These are phyloP conservation scores for Lactifluus piperatus DNA, from an alignment of 768 basidiomycete species.

Conservation along the genomic window DNA sequence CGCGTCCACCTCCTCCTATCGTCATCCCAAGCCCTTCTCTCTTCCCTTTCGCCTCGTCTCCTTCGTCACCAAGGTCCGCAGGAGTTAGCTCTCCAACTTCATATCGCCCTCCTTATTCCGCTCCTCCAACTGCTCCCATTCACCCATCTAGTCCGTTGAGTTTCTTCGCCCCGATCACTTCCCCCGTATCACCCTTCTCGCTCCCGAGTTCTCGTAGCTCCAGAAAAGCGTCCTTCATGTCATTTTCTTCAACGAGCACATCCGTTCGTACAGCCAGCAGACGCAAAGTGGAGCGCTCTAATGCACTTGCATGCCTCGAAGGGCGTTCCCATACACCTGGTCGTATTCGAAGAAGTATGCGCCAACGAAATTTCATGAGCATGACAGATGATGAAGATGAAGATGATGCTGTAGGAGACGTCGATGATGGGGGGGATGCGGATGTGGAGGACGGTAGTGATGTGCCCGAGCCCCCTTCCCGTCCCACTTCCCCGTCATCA, in stretches of 20 bases:
- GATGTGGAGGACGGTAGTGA: constrained; percentile 27
- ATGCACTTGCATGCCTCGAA: constrained; percentile 56
- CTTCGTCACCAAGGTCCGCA: background rate
- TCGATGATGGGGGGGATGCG: constrained; percentile 13
- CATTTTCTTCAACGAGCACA: constrained; percentile 16
- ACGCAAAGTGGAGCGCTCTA: constrained; percentile 16
- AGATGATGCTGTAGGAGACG: constrained; percentile 17
- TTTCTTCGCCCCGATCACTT: background rate
- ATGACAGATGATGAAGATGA: constrained; percentile 59
- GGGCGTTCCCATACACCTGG: constrained; percentile 33
- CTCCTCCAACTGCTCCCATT: background rate
- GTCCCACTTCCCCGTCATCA: constrained; percentile 10
- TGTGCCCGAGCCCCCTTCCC: constrained; percentile 16
- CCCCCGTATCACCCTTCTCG: constrained; percentile 1
- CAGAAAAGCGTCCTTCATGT: constrained; percentile 19
- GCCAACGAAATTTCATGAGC: constrained; percentile 51
- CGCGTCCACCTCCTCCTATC: constrained; percentile 6
- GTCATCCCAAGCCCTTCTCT: constrained; percentile 8
- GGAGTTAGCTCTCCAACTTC: background rate
- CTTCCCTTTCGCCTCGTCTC: background rate
- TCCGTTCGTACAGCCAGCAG: constrained; percentile 15
- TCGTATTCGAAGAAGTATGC: constrained; percentile 21
- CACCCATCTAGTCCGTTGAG: background rate
- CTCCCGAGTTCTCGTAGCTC: constrained; percentile 23
- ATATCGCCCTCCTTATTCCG: background rate